Evolutionary conservation across 192 early-diverging fungal species (phyloP).

Genomic region (Backusella psychrophila): DNA sequence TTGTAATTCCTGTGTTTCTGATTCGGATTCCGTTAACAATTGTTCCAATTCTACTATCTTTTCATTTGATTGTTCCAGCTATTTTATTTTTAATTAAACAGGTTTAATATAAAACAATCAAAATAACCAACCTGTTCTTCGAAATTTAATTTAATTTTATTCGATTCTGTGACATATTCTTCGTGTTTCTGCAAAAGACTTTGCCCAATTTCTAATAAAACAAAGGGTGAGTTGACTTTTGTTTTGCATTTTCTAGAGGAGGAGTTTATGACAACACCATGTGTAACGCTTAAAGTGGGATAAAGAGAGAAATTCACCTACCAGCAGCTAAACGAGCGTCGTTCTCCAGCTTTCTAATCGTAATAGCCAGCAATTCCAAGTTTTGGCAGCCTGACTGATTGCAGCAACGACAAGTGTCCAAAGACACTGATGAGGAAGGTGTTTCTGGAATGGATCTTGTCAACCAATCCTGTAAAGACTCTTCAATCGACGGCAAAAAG

Average conservation of each 20-base stretch:
- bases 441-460: slow-evolving; percentile 18
- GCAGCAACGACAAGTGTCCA: slow-evolving; percentile 23
- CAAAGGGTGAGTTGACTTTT: neutral
- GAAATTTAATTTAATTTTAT: slow-evolving; percentile 6
- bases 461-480: slow-evolving; percentile 27
- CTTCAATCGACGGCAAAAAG: slow-evolving; percentile 1
- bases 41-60: slow-evolving; percentile 5
- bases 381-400: slow-evolving; percentile 11
- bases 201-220: neutral
- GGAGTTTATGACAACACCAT: neutral
- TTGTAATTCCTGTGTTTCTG: slow-evolving; percentile 5
- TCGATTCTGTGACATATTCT: neutral
- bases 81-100: neutral
- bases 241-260: neutral
- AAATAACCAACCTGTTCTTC: slow-evolving; percentile 16
- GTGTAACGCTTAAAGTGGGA: neutral
- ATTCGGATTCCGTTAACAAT: slow-evolving; percentile 7
- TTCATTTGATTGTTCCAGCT: slow-evolving; percentile 16
- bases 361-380: slow-evolving; percentile 6
- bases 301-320: neutral
- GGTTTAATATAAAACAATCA: neutral
- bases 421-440: slow-evolving; percentile 12
- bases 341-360: slow-evolving; percentile 19
- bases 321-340: slow-evolving; percentile 28
- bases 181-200: neutral